These are phyloP conservation scores for Miscanthus lutarioriparius DNA, from an alignment of 176 grass and related monocot genomes.

Conservation along the genomic window DNA sequence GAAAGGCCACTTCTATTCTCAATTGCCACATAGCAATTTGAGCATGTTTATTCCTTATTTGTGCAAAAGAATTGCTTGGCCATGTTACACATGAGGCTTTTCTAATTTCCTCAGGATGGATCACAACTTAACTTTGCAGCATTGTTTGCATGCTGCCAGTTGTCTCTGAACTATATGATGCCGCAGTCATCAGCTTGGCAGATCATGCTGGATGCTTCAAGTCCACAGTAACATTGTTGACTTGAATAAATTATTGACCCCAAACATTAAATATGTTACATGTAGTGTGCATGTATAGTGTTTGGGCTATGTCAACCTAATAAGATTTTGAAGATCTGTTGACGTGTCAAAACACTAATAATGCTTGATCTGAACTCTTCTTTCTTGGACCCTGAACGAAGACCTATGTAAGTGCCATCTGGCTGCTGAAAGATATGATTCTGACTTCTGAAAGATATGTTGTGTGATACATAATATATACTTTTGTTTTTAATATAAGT, in stretches of 20 bases:
- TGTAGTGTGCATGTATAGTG: slow-evolving; percentile 3
- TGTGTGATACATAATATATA: slow-evolving; percentile 7
- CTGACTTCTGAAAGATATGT: slow-evolving; percentile 31
- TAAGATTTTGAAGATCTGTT: background rate
- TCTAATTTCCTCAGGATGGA: slow-evolving; percentile 1
- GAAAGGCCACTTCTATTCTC: background rate
- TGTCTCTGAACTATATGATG: slow-evolving; percentile 19
- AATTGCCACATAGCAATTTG: background rate
- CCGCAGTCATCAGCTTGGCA: slow-evolving; percentile 6
- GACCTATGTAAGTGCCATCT: background rate
- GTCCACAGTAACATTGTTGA: slow-evolving; percentile 40
- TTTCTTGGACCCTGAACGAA: background rate
- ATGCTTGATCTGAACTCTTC: slow-evolving; percentile 6
- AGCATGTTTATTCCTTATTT: background rate
- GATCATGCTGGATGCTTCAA: slow-evolving; percentile 31
- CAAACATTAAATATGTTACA: slow-evolving; percentile 1
- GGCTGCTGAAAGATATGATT: slow-evolving; percentile 16
- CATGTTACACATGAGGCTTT: background rate
- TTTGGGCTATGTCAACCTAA: slow-evolving; percentile 30
- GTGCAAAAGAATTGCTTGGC: background rate
- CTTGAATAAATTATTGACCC: slow-evolving; percentile 31
- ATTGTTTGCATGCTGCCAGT: slow-evolving; percentile 18
- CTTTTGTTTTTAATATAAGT: slow-evolving; percentile 1
- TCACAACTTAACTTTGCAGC: background rate
- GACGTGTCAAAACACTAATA: background rate